Evolutionary conservation across 140 eudicot species (phyloP).

Genomic region (Flaveria floridana): DNA sequence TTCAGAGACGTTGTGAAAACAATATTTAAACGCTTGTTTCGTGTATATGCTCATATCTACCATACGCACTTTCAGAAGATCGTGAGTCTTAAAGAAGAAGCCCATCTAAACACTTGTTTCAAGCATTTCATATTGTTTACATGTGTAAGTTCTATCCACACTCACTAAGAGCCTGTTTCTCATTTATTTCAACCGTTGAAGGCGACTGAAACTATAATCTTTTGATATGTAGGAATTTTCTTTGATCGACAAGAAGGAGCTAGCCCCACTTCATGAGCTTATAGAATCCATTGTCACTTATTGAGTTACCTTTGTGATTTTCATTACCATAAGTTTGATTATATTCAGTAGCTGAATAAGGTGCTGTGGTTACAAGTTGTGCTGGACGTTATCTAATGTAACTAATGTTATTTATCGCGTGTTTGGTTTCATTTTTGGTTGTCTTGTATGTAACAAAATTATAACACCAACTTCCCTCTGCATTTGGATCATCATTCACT

Average conservation of each 20-base stretch:
- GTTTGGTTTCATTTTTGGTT: constrained; percentile 16
- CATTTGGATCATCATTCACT: not conserved
- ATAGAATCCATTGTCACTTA: constrained; percentile 74
- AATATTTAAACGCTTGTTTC: constrained; percentile 81
- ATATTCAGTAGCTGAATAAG: constrained; percentile 34
- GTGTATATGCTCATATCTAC: constrained; percentile 94
- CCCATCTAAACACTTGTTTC: constrained; percentile 91
- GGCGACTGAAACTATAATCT: not conserved
- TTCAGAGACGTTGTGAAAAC: constrained; percentile 94
- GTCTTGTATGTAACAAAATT: not conserved
- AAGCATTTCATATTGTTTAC: constrained; percentile 89
- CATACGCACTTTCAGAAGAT: constrained; percentile 96
- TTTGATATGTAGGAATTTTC: constrained; percentile 66
- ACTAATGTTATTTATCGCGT: constrained; percentile 25
- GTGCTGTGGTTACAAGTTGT: constrained; percentile 33
- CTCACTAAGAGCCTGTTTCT: not conserved
- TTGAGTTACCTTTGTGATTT: constrained; percentile 36
- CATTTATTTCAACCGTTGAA: not conserved
- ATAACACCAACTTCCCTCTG: not conserved
- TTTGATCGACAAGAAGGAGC: constrained; percentile 87
- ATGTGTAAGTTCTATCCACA: constrained; percentile 52
- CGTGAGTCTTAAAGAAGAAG: constrained; percentile 90
- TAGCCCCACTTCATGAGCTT: constrained; percentile 94
- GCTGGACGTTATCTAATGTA: constrained; percentile 27
- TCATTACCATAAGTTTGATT: constrained; percentile 24